Evolutionary conservation across 805 yeast species (phyloP), one percentile per base, ranked within the genome.

Genomic region (Schwanniomyces vanrijiae): DNA sequence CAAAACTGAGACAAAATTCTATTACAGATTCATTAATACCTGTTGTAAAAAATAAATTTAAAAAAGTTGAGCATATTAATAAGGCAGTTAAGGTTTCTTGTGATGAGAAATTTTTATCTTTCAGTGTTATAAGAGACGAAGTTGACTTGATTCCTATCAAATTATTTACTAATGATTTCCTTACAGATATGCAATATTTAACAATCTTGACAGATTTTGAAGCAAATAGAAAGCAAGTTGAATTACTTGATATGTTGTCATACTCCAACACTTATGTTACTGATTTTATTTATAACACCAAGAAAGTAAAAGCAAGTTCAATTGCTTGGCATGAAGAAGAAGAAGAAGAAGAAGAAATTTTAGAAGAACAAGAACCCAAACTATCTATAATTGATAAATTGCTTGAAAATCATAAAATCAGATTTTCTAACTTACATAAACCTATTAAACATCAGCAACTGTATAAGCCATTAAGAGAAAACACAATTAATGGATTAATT

Each of bases 81-180:
- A 77, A 78, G 45, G 75, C 83, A n/a, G 77, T 75, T 10, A 71
- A 71, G 42, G 96, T 90, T 3, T 61, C 77, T 1, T 84, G 92
- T 55, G 90, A 86, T 58, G 75, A 83, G 0, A 61, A 70, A 10
- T 88, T 86, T 58, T 67, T 80, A 0, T 83, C 88, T 0, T 87
- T 87, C 66, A 83, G 83, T 0, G 81, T 87, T 40, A 65, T 88
- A 13, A 76, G 85, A 52, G 84, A 83, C 52, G 90, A 86, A 43
- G 63, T 77, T 9, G 83, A 79, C 51, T 56, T 66, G n/a, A 60
- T 86, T 1, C 88, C 88, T 0, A 68, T 83, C n/a, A 62, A 76
- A 33, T 61, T 84, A 13, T 67, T 68, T 9, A 66, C 69, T 42
- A 77, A 81, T 51, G 66, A 71, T 13, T 68, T 86, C 33, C 54